These are phyloP conservation scores for Phytophthora crassamura DNA, from an alignment of 352 stramenopile species.

Conservation along the genomic window DNA sequence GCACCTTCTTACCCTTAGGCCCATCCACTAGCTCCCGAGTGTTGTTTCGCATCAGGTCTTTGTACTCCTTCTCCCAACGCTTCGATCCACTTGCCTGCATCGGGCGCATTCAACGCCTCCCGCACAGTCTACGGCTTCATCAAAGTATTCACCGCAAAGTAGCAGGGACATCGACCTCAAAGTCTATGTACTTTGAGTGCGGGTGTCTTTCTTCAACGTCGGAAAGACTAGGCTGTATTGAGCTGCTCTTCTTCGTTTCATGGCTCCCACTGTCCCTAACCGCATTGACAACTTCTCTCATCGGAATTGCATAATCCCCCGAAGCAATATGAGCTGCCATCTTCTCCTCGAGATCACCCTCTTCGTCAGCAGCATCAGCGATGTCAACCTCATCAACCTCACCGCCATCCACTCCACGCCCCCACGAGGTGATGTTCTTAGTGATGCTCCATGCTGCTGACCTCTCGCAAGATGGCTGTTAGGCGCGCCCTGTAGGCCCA, in stretches of 20 bases:
- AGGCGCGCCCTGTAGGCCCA: too few species aligned
- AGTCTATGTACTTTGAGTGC: not conserved
- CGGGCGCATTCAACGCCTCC: not conserved
- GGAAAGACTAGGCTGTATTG: too few species aligned
- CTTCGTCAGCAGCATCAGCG: not conserved
- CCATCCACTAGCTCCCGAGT: too few species aligned
- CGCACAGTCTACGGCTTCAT: not conserved
- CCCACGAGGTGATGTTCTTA: not conserved
- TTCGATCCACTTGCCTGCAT: not conserved
- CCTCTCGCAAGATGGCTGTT: too few species aligned
- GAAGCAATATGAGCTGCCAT: not conserved
- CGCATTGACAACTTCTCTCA: too few species aligned
- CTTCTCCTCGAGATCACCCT: too few species aligned
- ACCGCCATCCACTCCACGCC: not conserved
- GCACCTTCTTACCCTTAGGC: too few species aligned
- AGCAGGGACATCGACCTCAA: not conserved
- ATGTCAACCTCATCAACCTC: not conserved
- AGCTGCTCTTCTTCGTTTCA: too few species aligned
- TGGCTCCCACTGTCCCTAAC: too few species aligned
- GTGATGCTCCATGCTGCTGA: not conserved
- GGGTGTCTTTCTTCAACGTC: too few species aligned
- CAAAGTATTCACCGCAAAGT: not conserved
- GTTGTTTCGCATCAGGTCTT: too few species aligned
- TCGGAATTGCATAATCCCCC: not conserved
- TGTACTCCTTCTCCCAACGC: too few species aligned